These are phyloP conservation scores for Cucurbita moschata DNA, from an alignment of 306 rosid genomes.

Conservation along the genomic window DNA sequence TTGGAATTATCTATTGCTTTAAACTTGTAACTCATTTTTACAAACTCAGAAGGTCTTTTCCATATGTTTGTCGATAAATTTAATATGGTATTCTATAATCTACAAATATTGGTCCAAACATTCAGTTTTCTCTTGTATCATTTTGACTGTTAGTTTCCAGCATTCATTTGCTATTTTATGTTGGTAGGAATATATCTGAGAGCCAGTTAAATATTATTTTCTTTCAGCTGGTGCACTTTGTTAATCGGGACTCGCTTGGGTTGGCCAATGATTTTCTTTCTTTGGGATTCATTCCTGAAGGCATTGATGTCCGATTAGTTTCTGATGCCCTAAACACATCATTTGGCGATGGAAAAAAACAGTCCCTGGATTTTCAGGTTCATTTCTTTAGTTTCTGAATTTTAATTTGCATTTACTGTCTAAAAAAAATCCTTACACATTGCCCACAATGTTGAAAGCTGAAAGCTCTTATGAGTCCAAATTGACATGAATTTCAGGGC, in stretches of 20 bases:
- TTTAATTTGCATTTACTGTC: not conserved
- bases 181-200: not conserved
- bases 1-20: not conserved
- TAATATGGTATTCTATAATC: not conserved
- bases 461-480: not conserved
- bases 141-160: conserved; percentile 1
- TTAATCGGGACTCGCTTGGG: conserved; percentile 90
- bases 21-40: not conserved
- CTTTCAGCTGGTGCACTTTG: conserved; percentile 97
- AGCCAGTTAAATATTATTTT: conserved; percentile 18
- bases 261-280: conserved; percentile 96
- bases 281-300: conserved; percentile 93
- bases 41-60: not conserved
- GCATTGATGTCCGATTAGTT: conserved; percentile 46
- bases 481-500: conserved; percentile 61
- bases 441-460: not conserved
- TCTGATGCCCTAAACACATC: conserved; percentile 60
- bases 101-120: not conserved
- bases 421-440: not conserved
- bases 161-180: not conserved
- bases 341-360: conserved; percentile 35
- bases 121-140: not conserved
- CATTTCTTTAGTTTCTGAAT: not conserved
- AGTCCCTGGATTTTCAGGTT: conserved; percentile 91
- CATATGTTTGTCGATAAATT: not conserved